These are phyloP conservation scores for Globisporangium parvum DNA, from an alignment of 352 stramenopile species.

Conservation along the genomic window DNA sequence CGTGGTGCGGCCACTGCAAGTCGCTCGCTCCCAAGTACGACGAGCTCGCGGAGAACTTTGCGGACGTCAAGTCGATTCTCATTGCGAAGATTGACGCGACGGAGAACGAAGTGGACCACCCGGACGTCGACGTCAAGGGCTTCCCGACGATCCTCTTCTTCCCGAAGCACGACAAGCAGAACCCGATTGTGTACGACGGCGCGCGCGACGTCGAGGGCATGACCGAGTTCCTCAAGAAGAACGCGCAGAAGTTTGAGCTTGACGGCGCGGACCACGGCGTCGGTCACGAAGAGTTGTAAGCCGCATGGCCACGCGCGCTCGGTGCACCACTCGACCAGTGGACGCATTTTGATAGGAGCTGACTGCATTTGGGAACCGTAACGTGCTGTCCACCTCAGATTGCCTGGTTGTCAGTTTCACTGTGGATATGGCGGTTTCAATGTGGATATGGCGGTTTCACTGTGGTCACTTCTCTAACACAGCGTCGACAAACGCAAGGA, in stretches of 20 bases:
- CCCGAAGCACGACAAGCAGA: slow-evolving; percentile 85
- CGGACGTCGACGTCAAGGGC: slow-evolving; percentile 84
- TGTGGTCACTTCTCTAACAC: too few relatives aligned
- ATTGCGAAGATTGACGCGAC: slow-evolving; percentile 96
- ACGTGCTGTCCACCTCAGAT: too few relatives aligned
- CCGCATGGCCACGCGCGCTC: too few relatives aligned
- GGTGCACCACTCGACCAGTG: not conserved
- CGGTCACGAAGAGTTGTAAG: slow-evolving; percentile 66
- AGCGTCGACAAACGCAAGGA: slow-evolving; percentile 5
- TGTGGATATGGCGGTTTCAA: too few relatives aligned
- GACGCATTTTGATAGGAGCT: not conserved
- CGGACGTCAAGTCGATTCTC: slow-evolving; percentile 87
- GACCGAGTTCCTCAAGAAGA: slow-evolving; percentile 85
- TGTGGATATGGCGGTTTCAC: too few relatives aligned
- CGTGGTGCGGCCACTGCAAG: slow-evolving; percentile 79
- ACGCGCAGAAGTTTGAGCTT: slow-evolving; percentile 78
- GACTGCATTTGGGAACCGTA: too few relatives aligned
- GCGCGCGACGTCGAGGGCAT: slow-evolving; percentile 80
- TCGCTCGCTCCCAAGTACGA: slow-evolving; percentile 88
- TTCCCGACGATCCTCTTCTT: slow-evolving; percentile 96
- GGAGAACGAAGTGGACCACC: slow-evolving; percentile 93
- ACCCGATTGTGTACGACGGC: slow-evolving; percentile 82
- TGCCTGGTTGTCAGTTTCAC: too few relatives aligned
- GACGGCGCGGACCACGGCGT: slow-evolving; percentile 53
- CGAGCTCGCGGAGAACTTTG: slow-evolving; percentile 85